Evolutionary conservation across 345 rosid species (phyloP).

Genomic region (Populus tremula): DNA sequence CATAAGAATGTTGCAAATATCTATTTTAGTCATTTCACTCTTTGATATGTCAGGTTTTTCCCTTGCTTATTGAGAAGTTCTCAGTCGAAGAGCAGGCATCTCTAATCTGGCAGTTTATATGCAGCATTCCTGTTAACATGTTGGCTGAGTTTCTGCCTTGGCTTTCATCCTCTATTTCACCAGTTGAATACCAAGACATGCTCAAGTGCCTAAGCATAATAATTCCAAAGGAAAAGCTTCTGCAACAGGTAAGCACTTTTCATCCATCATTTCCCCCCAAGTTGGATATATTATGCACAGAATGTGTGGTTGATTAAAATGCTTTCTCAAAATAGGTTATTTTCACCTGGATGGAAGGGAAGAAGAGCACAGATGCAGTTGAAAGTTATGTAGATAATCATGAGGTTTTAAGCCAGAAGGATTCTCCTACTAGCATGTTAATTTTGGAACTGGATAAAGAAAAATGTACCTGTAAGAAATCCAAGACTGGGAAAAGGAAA

Average conservation of each 20-base stretch:
- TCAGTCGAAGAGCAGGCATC: slow-evolving; percentile 63
- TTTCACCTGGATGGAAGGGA: slow-evolving; percentile 74
- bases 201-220: slow-evolving; percentile 46
- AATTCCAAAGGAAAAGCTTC: slow-evolving; percentile 62
- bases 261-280: slow-evolving; percentile 3
- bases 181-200: slow-evolving; percentile 49
- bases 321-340: slow-evolving; percentile 51
- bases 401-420: slow-evolving; percentile 31
- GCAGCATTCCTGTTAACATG: slow-evolving; percentile 67
- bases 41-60: slow-evolving; percentile 49
- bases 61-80: slow-evolving; percentile 59
- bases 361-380: slow-evolving; percentile 24
- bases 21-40: slow-evolving; percentile 9
- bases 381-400: slow-evolving; percentile 35
- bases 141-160: slow-evolving; percentile 62
- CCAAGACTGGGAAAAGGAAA: slow-evolving; percentile 73
- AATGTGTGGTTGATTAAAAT: slow-evolving; percentile 1
- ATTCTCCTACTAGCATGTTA: slow-evolving; percentile 36
- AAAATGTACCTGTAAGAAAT: slow-evolving; percentile 48
- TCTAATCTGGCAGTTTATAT: slow-evolving; percentile 65
- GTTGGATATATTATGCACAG: slow-evolving; percentile 7
- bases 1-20: not conserved
- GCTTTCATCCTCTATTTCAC: slow-evolving; percentile 56
- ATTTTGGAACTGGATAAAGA: slow-evolving; percentile 35
- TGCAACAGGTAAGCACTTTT: slow-evolving; percentile 47